Conservation (phyloP, 2,329 filamentous ascomycete species). For the Talaromyces sp. region DNA sequence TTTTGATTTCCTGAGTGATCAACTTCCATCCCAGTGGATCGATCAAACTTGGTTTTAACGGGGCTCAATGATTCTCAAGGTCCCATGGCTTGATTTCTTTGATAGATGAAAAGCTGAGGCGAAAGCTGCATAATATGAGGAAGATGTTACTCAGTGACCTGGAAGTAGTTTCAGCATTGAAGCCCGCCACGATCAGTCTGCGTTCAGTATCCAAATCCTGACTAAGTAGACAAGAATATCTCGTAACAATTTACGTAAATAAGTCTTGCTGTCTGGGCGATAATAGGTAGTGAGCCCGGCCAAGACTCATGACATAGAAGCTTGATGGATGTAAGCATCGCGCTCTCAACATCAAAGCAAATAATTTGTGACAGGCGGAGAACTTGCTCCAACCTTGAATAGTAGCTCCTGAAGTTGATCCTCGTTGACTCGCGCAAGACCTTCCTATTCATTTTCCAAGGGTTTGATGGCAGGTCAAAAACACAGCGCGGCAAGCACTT, state of each 20-base stretch:
- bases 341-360: background rate
- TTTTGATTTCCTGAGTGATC: slow-evolving; percentile 10
- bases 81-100: background rate
- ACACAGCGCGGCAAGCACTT: background rate
- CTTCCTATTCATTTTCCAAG: background rate
- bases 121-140: background rate
- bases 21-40: background rate
- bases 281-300: too few species aligned
- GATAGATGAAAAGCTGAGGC: background rate
- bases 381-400: too few species aligned
- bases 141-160: too few species aligned
- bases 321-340: background rate
- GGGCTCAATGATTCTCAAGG: background rate
- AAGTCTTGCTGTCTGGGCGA: too few species aligned
- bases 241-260: too few species aligned
- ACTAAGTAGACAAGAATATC: too few species aligned
- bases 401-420: too few species aligned
- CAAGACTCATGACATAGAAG: too few species aligned
- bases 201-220: too few species aligned
- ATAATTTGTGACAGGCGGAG: background rate
- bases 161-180: too few species aligned
- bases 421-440: background rate
- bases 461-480: background rate
- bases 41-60: background rate
- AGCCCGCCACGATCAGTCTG: too few species aligned